Evolutionary conservation across 2,329 filamentous ascomycete genomes (phyloP), one percentile per base, ranked within the genome.

Genomic region (Penicillium concentricum): DNA sequence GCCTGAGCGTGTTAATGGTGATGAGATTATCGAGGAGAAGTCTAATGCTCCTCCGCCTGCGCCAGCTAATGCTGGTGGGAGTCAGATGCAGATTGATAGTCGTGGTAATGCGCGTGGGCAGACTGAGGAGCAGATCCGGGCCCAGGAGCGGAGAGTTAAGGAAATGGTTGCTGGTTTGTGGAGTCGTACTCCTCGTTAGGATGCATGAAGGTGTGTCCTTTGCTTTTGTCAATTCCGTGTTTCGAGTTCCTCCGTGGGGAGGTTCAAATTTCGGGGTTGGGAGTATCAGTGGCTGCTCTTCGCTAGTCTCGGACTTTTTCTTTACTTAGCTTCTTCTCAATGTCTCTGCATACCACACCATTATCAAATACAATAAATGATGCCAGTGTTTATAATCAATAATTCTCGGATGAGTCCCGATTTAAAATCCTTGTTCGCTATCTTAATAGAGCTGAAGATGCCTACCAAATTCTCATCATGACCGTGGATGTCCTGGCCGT

Each of bases 81-180:
- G 56, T 48, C 55, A 50, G 10, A 82, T 82, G 78, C 82, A 82
- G 61, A 81, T 85, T 63, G 84, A 87, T 65, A 82, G 81, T 58
- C 74, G 84, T 44, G 81, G 83, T 0, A 81, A 87, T 65, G 84
- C 80, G 1, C 78, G 81, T 28, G 84, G 84, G 1, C 84, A 87
- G 73, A 86, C 83, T 5, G 82, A 85, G 62, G 80, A 82, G 64
- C 84, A 86, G 77, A 87, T 87, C 54, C 72, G 75, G 41, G 81
- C 82, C 62, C 84, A 87, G 72, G 81, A 86, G 69, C 76, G 82
- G 41, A 79, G 79, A 66, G 84, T 87, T 41, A 79, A 83, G 65
- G 82, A 85, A 67, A 83, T 81, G 56, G 80, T 82, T 57, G 78
- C 80, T 61, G 84, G 83, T 2, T 66, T 87, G 62, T 87, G 84